Conservation (phyloP, 2,329 filamentous ascomycete genomes). For the Cladophialophora psammophila region DNA sequence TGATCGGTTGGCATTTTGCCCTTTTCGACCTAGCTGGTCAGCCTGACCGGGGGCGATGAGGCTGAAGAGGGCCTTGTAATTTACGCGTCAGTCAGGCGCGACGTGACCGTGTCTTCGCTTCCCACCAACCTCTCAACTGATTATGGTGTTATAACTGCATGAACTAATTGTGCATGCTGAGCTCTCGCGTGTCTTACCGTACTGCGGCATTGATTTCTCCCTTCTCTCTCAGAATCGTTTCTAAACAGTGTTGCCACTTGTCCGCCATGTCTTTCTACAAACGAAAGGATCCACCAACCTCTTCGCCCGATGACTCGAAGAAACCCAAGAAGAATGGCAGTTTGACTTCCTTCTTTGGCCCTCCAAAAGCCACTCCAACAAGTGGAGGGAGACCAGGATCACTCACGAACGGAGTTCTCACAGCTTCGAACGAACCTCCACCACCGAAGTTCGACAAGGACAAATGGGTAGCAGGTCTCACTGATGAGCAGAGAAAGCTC, state of each 20-base stretch:
- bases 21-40: neutral
- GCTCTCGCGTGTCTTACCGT: neutral
- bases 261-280: conserved; percentile 35
- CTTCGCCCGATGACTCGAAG: conserved; percentile 62
- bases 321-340: conserved; percentile 76
- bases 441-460: conserved; percentile 79
- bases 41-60: neutral
- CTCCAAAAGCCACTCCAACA: conserved; percentile 62
- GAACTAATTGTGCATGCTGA: conserved; percentile 6
- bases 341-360: conserved; percentile 89
- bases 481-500: conserved; percentile 79
- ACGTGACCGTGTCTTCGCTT: neutral
- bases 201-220: neutral
- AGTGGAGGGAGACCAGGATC: conserved; percentile 41
- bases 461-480: conserved; percentile 84
- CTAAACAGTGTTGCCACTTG: neutral
- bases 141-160: neutral
- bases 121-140: neutral
- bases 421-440: conserved; percentile 34
- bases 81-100: conserved; percentile 4
- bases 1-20: neutral
- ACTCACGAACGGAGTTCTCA: conserved; percentile 41
- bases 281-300: conserved; percentile 34
- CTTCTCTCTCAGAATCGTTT: neutral
- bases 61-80: neutral